Conservation (phyloP, 371 early-diverging fungal genomes). For the Synchytrium microbalum region DNA sequence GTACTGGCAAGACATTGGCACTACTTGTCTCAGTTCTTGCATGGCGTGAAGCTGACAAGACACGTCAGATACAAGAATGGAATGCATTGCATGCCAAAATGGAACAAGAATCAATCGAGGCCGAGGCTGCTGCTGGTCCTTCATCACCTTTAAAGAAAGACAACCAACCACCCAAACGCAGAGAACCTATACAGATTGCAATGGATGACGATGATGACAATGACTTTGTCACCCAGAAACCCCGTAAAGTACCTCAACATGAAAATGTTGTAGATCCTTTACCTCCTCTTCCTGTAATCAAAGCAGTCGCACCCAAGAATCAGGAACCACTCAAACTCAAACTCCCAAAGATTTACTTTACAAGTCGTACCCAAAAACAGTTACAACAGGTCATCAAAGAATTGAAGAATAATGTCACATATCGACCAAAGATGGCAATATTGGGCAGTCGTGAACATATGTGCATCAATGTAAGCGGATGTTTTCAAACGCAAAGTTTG, state of each 20-base stretch:
- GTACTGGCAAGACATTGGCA: constrained; percentile 46
- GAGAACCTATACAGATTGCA: constrained; percentile 1
- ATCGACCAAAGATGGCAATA: constrained; percentile 18
- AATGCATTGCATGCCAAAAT: neutral
- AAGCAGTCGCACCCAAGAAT: neutral
- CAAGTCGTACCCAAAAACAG: constrained; percentile 26
- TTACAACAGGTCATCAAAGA: constrained; percentile 22
- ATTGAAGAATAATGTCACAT: constrained; percentile 9
- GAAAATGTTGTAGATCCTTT: no score
- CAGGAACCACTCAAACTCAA: neutral
- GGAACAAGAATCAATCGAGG: neutral
- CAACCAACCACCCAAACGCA: neutral
- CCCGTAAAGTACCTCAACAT: neutral
- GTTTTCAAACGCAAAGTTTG: no score
- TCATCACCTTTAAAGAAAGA: no score
- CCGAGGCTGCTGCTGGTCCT: constrained; percentile 1
- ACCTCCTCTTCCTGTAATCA: no score
- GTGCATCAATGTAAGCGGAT: constrained; percentile 24
- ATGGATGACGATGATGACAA: neutral
- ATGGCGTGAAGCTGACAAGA: constrained; percentile 18
- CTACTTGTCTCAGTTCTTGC: constrained; percentile 33
- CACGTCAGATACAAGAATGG: neutral
- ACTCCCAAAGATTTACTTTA: constrained; percentile 16
- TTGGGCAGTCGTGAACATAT: constrained; percentile 21
- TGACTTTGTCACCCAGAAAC: neutral